phyloP scores from a whole-genome alignment of 805 yeast species.

The Cyberlindnera sargentensis region DNA sequence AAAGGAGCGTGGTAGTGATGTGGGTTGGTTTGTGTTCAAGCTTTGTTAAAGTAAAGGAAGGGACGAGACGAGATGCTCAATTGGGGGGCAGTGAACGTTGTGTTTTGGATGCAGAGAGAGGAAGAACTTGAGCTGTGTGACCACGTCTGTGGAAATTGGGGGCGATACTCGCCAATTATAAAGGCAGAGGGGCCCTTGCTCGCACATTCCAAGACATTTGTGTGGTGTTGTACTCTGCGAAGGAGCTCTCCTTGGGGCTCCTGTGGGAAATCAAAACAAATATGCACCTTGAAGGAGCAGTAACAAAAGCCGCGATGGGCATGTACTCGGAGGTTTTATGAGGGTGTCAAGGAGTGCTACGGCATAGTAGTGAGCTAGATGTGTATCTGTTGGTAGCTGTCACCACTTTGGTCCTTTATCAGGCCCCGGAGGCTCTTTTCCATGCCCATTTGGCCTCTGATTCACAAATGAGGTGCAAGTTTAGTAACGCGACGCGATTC shows the following conservation, averaged over 20 bases:
- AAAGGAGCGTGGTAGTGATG: neutral
- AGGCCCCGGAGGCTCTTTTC: no score
- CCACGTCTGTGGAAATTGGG: neutral
- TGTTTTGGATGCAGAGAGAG: no score
- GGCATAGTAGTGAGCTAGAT: no score
- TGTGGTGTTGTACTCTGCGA: neutral
- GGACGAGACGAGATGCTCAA: constrained; percentile 24
- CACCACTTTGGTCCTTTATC: no score
- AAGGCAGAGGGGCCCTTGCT: neutral
- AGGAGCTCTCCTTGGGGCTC: constrained; percentile 1
- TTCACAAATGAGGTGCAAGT: no score
- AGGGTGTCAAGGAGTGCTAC: no score
- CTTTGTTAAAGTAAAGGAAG: constrained; percentile 14
- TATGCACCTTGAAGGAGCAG: constrained; percentile 3
- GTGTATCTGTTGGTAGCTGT: no score
- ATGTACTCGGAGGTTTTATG: no score
- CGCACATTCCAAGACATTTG: neutral
- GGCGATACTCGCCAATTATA: neutral
- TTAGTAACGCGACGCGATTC: no score
- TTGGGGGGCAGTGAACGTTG: neutral
- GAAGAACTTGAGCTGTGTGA: no score
- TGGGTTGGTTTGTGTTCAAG: neutral
- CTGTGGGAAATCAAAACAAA: constrained; percentile 9
- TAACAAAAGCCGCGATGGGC: no score
- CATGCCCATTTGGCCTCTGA: no score